A percentile compares a stretch with the other conserved stretches of the same genome.
phyloP scores from a whole-genome alignment of 495 filamentous ascomycete genomes.

The Talaromyces adpressus region DNA sequence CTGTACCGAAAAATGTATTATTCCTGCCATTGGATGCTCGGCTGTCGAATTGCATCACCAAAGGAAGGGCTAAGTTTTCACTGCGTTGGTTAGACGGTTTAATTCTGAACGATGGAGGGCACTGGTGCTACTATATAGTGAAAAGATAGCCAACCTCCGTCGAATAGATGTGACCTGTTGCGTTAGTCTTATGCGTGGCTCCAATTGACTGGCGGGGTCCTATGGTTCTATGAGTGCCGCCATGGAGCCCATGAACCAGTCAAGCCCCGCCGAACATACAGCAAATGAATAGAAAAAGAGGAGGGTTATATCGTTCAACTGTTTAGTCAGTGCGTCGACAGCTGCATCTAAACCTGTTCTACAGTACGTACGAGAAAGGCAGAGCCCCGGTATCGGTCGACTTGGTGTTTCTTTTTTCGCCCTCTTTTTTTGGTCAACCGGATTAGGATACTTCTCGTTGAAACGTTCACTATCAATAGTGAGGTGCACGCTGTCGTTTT shows the following conservation, averaged over 20 bases:
- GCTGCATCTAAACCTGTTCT: neutral
- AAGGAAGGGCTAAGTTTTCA: neutral
- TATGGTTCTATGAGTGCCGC: neutral
- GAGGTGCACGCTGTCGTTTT: neutral
- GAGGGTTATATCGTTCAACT: neutral
- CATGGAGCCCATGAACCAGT: neutral
- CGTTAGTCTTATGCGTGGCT: conserved; percentile 13
- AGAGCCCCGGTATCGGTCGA: neutral
- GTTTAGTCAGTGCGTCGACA: neutral
- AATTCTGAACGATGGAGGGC: neutral
- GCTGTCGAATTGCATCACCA: neutral
- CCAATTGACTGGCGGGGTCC: conserved; percentile 9
- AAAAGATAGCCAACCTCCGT: neutral
- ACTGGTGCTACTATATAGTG: neutral
- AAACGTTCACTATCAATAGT: neutral
- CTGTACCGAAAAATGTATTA: neutral
- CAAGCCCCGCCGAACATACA: neutral
- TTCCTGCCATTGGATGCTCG: neutral
- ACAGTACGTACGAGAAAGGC: neutral
- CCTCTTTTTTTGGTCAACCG: neutral
- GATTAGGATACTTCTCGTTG: neutral
- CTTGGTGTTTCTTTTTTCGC: neutral
- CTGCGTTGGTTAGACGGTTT: neutral
- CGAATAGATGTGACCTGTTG: neutral
- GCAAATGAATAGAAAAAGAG: neutral